Evolutionary conservation across 2,329 filamentous ascomycete genomes (phyloP).

Genomic region (Xylaria sp.): DNA sequence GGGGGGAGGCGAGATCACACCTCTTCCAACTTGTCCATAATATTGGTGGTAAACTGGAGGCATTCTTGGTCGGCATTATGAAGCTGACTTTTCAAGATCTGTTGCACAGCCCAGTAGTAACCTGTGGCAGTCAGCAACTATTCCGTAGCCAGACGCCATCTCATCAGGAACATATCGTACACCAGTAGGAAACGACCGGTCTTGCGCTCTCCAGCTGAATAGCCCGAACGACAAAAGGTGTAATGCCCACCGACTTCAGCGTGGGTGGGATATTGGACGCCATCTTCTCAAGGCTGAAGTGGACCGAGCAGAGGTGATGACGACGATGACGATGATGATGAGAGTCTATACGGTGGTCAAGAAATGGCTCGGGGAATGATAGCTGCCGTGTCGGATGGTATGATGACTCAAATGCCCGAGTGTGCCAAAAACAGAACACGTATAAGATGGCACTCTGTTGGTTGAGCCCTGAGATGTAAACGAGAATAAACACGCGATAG

Average conservation of each 20-base stretch:
- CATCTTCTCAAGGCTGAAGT: constrained; percentile 47
- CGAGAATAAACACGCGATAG: no score
- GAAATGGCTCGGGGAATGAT: neutral
- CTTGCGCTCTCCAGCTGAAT: constrained; percentile 78
- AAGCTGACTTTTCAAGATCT: constrained; percentile 75
- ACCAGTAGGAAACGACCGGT: constrained; percentile 92
- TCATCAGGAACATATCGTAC: constrained; percentile 48
- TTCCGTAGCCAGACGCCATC: neutral
- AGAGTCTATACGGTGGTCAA: neutral
- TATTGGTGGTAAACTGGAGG: constrained; percentile 68
- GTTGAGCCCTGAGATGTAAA: neutral
- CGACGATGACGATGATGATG: no score
- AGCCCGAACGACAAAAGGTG: constrained; percentile 76
- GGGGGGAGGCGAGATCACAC: constrained; percentile 36
- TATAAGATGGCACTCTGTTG: neutral
- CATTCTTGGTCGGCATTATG: constrained; percentile 75
- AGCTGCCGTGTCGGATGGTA: neutral
- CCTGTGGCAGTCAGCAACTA: constrained; percentile 43
- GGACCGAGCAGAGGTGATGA: neutral
- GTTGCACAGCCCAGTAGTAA: constrained; percentile 88
- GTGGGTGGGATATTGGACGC: constrained; percentile 63
- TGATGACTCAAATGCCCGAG: neutral
- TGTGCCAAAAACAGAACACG: neutral
- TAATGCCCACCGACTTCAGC: constrained; percentile 75
- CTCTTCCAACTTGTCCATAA: constrained; percentile 90